Base-by-base conservation (phyloP, 2,329 filamentous ascomycete genomes). In the Lasiodiplodia theobromae region DNA sequence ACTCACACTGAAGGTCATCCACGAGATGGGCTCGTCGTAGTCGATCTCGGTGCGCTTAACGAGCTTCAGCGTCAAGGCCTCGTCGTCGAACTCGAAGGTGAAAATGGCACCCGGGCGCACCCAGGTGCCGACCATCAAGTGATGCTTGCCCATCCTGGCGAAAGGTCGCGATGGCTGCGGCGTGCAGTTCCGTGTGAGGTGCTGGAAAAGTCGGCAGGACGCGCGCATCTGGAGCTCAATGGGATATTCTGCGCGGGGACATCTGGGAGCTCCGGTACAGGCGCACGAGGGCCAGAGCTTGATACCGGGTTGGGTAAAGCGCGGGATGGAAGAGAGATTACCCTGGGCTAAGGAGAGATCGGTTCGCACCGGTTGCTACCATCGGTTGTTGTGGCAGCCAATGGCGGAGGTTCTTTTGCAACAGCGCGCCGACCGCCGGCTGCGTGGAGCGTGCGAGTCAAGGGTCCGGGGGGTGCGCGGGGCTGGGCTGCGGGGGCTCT, bases 91-190 rank as follows among this genome's bases (percentile, higher is more conserved):
- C 70, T 90, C 88, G 70, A 97, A 91, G 0, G 93, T 96, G 81
- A 96, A 96, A 76, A 97, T 96, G 78, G 93, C 92, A 57, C 93
- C 93, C 67, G 93, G 93, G 69, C 91, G 92, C 70, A 92, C 95
- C 93, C 93, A 97, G 67, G 93, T 97, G 71, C 93, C 93, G 76
- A 95, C 89, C 92, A 97, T 96, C 77, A 97, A 85, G 83, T 96
- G 92, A 79, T 97, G 93, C 77, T 92, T 89, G 8, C 58, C 47
- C 91, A 95, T 95, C 70, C 69, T 71, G 28, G 60, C 54, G 47
- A 31, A 31, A 11, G 49, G 47, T 38, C 54, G 54, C 18, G 23
- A 38, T 47, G 37, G 37, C 56, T 58, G 56, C 56, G 18, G 4
- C 25, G 51, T 37, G 31, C 51, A 57, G 21, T 21, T 49, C 14